Evolutionary conservation across 163 green algal species (phyloP), one percentile per base, ranked within the genome.

Genomic region (Chlamydomonas reinhardtii): DNA sequence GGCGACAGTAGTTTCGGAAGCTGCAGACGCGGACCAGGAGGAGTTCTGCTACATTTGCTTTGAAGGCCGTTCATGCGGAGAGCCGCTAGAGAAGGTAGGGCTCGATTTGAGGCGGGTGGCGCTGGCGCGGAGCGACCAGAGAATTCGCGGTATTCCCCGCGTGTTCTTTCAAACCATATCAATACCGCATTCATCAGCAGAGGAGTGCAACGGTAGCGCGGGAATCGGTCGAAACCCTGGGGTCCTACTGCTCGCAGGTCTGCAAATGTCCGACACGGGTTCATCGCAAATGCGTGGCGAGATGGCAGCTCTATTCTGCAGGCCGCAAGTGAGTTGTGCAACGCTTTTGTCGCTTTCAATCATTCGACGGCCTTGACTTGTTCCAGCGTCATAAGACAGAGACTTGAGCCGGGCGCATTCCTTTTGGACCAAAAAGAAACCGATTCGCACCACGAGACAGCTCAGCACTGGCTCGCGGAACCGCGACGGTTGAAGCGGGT

Each of bases 31-130:
- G 14, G 35, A 86, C 3, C 62, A 65, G 35, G 71, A 81, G 11
- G 82, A 87, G 1, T 87, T 87, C 61, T 87, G 82, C 71, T 87
- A 87, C 31, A 87, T 87, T 11, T 87, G 82, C 66, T 87, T 87
- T 43, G 72, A 82, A 56, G 61, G 61, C 5, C 61, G 9, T 8
- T 24, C 66, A 8, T 0, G 29, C 31, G 66, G 16, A 16, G 80
- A 86, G 70, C 80, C 80, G 5, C 70, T 86, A 0, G 80, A 74
- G 29, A 54, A 85, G 68, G 79, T 74, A 22, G 19, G 59, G 11
- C 19, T 64, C 1, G 4, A 29, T 1, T 27, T 4, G 59, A 65
- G 22, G 11, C 25, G 0, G 27, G 4, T 19, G 27, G 25, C 12
- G 24, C 15, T 20, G 27, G 25, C 5, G n/a, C 29, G 25, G 27